phyloP scores from a whole-genome alignment of 352 stramenopile species.

The Globisporangium spiculum region DNA sequence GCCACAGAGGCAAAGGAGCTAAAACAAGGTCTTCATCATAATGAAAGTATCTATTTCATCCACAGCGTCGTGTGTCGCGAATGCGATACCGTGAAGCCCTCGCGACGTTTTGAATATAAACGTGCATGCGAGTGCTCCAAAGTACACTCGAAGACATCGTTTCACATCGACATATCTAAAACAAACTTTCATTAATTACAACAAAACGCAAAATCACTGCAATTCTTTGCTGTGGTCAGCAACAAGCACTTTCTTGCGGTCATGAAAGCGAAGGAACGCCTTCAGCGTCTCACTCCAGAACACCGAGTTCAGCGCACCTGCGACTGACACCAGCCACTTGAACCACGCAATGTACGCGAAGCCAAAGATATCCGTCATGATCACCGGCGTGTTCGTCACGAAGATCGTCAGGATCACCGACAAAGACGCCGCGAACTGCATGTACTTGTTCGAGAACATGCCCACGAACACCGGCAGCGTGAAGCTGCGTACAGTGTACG shows the following conservation, averaged over 20 bases:
- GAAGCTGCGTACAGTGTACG: slow-evolving; percentile 74
- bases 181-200: not conserved
- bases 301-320: slow-evolving; percentile 11
- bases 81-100: too few species aligned
- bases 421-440: slow-evolving; percentile 26
- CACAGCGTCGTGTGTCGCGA: too few species aligned
- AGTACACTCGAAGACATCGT: too few species aligned
- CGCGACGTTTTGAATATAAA: too few species aligned
- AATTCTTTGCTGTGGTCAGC: not conserved
- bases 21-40: too few species aligned
- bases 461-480: slow-evolving; percentile 48
- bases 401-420: slow-evolving; percentile 25
- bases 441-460: slow-evolving; percentile 63
- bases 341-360: slow-evolving; percentile 42
- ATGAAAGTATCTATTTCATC: too few species aligned
- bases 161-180: not conserved
- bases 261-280: not conserved
- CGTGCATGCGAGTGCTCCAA: too few species aligned
- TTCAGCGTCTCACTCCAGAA: slow-evolving; percentile 3
- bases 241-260: not conserved
- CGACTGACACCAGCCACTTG: slow-evolving; percentile 31
- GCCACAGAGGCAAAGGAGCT: too few species aligned
- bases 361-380: slow-evolving; percentile 41
- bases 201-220: not conserved
- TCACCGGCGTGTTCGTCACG: slow-evolving; percentile 32